Conservation (phyloP, 176 grass and related monocot genomes). For the Oropetium thomaeum region DNA sequence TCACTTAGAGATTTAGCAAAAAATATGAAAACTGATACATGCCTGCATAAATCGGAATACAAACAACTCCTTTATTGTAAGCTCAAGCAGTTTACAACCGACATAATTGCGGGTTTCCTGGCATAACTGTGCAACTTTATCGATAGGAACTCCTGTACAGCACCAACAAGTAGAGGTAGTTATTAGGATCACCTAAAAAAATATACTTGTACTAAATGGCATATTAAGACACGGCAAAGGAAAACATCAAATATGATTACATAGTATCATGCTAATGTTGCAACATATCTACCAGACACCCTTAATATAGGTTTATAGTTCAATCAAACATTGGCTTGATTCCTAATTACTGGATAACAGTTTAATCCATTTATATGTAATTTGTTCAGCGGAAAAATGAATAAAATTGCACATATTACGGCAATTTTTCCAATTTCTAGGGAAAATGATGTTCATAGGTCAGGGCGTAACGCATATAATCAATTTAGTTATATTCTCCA, state of each 20-base stretch:
- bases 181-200: neutral
- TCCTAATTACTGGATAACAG: neutral
- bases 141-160: conserved; percentile 73
- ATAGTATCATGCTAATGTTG: neutral
- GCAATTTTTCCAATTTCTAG: neutral
- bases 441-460: neutral
- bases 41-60: conserved; percentile 97
- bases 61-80: conserved; percentile 93
- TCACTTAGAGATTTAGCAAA: conserved; percentile 20
- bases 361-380: conserved; percentile 8
- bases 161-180: conserved; percentile 22
- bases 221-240: neutral
- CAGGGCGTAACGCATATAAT: neutral
- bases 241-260: neutral
- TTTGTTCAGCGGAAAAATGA: neutral
- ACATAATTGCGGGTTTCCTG: conserved; percentile 88
- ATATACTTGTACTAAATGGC: neutral
- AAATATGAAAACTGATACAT: conserved; percentile 32
- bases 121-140: conserved; percentile 80
- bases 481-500: neutral
- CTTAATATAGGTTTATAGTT: neutral
- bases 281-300: neutral
- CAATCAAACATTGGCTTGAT: neutral
- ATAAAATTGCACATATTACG: neutral
- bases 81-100: conserved; percentile 80